Evolutionary conservation across 2,329 filamentous ascomycete genomes (phyloP).

Genomic region (Ceratocystis alfenasii): DNA sequence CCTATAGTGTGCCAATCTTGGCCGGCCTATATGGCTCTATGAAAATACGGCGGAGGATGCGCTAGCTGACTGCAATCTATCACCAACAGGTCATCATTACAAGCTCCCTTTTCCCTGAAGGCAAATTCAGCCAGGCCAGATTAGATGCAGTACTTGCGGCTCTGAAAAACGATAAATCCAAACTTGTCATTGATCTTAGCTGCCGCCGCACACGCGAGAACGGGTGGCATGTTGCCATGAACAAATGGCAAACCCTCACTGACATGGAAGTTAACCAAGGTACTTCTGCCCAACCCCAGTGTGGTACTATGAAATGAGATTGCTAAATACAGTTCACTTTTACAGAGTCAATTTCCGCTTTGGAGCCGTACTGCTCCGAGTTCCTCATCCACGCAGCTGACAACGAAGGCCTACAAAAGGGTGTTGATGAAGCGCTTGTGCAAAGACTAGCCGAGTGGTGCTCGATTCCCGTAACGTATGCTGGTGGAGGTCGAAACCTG

Average conservation of each 20-base stretch:
- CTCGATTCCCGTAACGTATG: slow-evolving; percentile 86
- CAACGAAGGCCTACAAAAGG: slow-evolving; percentile 84
- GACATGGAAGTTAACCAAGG: slow-evolving; percentile 88
- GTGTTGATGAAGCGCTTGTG: slow-evolving; percentile 80
- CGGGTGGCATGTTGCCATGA: slow-evolving; percentile 94
- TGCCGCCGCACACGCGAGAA: slow-evolving; percentile 62
- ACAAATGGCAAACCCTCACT: slow-evolving; percentile 97
- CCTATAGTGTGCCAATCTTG: background rate
- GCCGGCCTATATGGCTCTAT: no score
- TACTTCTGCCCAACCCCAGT: slow-evolving; percentile 30
- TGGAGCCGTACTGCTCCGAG: slow-evolving; percentile 89
- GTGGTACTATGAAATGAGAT: background rate
- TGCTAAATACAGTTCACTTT: slow-evolving; percentile 15
- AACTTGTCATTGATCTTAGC: slow-evolving; percentile 89
- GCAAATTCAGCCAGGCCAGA: slow-evolving; percentile 64
- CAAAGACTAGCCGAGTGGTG: slow-evolving; percentile 70
- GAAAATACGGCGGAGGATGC: background rate
- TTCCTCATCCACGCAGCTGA: slow-evolving; percentile 96
- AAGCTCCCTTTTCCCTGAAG: slow-evolving; percentile 81
- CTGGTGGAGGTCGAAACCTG: slow-evolving; percentile 76
- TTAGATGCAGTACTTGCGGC: slow-evolving; percentile 62
- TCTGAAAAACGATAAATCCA: slow-evolving; percentile 61
- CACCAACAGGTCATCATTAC: slow-evolving; percentile 79
- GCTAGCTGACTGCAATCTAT: background rate
- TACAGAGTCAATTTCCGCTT: slow-evolving; percentile 61